phyloP scores from a whole-genome alignment of 163 green algal species.

The Picocystis sp. region DNA sequence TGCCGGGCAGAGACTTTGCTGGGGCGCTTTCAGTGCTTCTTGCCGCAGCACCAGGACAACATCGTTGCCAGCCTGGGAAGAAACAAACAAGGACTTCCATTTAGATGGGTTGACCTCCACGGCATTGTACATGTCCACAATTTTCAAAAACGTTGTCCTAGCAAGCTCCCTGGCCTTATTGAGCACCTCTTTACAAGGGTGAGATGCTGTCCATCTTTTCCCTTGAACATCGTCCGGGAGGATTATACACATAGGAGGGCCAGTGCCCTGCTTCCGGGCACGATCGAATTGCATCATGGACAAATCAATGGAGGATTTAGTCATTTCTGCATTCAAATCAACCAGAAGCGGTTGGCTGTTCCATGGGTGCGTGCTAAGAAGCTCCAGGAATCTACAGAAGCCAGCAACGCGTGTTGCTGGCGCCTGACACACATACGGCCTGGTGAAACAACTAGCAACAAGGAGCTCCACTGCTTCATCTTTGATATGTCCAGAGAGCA shows the following conservation, averaged over 20 bases:
- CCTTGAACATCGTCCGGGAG: constrained; percentile 14
- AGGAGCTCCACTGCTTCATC: constrained; percentile 25
- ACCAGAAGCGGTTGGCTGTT: constrained; percentile 14
- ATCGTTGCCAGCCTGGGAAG: too few relatives aligned
- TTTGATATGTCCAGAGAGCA: constrained; percentile 12
- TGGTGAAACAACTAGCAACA: constrained; percentile 13
- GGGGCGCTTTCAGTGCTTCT: too few relatives aligned
- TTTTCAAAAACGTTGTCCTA: too few relatives aligned
- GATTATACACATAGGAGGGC: constrained; percentile 18
- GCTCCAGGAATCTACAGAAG: constrained; percentile 12
- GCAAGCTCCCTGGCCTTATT: too few relatives aligned
- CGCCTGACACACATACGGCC: constrained; percentile 10
- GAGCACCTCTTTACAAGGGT: constrained; percentile 12
- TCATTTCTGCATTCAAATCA: constrained; percentile 17
- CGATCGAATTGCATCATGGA: constrained; percentile 16
- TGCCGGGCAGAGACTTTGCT: too few relatives aligned
- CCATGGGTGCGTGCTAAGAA: constrained; percentile 16
- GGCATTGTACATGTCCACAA: too few relatives aligned
- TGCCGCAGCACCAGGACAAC: too few relatives aligned
- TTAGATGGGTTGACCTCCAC: too few relatives aligned
- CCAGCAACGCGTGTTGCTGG: constrained; percentile 16
- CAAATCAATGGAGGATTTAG: not conserved
- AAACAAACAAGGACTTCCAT: too few relatives aligned
- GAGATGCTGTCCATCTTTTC: constrained; percentile 11
- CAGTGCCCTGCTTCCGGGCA: not conserved